Conservation (phyloP, 768 basidiomycete genomes). For the Neoboletus magnificus region DNA sequence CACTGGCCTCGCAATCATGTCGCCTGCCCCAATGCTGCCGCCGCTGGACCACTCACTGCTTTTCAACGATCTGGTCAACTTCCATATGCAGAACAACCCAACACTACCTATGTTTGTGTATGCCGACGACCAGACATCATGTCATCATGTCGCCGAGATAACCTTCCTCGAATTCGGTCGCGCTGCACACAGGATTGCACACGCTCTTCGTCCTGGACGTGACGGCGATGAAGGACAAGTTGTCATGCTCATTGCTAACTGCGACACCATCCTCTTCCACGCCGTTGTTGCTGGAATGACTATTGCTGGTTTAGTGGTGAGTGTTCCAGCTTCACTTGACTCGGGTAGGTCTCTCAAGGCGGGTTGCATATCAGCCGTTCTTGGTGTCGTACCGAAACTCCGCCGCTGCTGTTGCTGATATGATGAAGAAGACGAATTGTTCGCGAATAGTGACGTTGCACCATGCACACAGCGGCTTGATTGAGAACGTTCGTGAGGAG, state of each 20-base stretch:
- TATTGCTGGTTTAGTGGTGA: constrained; percentile 29
- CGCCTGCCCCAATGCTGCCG: constrained; percentile 5
- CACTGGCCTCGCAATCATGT: not conserved
- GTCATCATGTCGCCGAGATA: constrained; percentile 9
- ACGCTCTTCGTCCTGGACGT: constrained; percentile 13
- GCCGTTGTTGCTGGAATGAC: constrained; percentile 19
- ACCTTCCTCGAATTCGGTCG: constrained; percentile 13
- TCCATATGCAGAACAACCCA: constrained; percentile 14
- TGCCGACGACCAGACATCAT: constrained; percentile 8
- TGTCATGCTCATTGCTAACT: constrained; percentile 30
- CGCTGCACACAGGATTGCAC: constrained; percentile 31
- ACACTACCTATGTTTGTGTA: constrained; percentile 13
- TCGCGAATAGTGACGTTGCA: constrained; percentile 9
- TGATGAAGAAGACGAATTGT: constrained; percentile 10
- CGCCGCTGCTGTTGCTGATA: constrained; percentile 2
- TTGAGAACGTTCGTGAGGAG: constrained; percentile 5
- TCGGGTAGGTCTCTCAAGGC: constrained; percentile 23
- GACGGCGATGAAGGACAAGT: constrained; percentile 22
- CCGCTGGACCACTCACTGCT: constrained; percentile 15
- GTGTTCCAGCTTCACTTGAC: constrained; percentile 27
- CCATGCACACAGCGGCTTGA: constrained; percentile 10
- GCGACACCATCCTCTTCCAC: constrained; percentile 22
- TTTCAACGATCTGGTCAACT: constrained; percentile 17
- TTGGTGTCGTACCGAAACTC: constrained; percentile 26
- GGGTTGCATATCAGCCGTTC: constrained; percentile 21